Percentiles rank a stretch among this genome's conserved stretches.
These are phyloP conservation scores for Cyclotella sp. DNA, from an alignment of 108 stramenopile genomes.

Conservation along the genomic window DNA sequence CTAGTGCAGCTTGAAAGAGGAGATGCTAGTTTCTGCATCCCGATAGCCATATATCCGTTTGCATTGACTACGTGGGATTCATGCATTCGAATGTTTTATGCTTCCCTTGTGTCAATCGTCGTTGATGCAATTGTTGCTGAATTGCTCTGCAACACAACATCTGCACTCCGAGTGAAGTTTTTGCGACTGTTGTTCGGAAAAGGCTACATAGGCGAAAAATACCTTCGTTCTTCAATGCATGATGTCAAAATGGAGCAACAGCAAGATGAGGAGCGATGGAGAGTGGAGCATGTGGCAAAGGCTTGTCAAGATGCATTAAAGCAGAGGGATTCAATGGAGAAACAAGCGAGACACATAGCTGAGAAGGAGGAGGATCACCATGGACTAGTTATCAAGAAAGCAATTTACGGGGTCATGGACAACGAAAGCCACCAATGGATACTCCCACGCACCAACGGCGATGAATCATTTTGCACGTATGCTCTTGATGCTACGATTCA, in stretches of 20 bases:
- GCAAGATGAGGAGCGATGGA: background rate
- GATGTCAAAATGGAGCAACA: conserved; percentile 1
- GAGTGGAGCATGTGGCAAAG: conserved; percentile 13
- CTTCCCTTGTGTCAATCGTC: conserved; percentile 32
- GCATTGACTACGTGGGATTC: conserved; percentile 29
- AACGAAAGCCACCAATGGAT: conserved; percentile 27
- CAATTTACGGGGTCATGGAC: conserved; percentile 48
- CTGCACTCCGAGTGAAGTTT: conserved; percentile 24
- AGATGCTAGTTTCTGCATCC: conserved; percentile 27
- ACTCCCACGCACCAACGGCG: background rate
- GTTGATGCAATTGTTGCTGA: conserved; percentile 41
- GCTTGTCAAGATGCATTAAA: conserved; percentile 35
- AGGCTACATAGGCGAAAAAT: background rate
- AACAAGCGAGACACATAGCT: conserved; percentile 27
- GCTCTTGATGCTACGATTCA: conserved; percentile 74
- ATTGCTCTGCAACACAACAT: conserved; percentile 32
- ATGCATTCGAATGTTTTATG: conserved; percentile 28
- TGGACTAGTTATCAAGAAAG: conserved; percentile 52
- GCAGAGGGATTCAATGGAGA: conserved; percentile 35
- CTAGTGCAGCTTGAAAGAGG: conserved; percentile 47
- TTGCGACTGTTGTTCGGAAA: conserved; percentile 31
- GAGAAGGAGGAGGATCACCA: conserved; percentile 39
- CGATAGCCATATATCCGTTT: conserved; percentile 23
- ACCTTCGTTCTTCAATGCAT: background rate
- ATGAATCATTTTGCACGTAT: background rate